These are phyloP conservation scores for Leishmania aethiopica DNA, from an alignment of 208 protist genomes.

Conservation along the genomic window DNA sequence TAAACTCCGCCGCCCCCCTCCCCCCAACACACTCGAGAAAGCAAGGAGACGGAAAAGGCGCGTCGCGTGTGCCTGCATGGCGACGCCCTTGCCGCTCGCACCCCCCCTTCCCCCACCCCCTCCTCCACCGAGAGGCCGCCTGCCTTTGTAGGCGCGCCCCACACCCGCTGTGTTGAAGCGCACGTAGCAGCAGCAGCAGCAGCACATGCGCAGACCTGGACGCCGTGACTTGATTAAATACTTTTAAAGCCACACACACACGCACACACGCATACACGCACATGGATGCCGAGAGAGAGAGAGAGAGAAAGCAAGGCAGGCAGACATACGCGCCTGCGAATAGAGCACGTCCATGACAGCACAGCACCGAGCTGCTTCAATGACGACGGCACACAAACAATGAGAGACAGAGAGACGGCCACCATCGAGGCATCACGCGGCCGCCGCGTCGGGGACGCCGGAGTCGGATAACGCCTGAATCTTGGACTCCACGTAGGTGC, in stretches of 20 bases:
- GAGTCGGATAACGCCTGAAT: slow-evolving; percentile 61
- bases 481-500: slow-evolving; percentile 93
- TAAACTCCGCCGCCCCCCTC: too few relatives aligned
- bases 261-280: not conserved
- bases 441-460: slow-evolving; percentile 12
- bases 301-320: not conserved
- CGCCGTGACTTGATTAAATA: not conserved
- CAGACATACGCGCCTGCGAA: not conserved
- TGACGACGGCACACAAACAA: not conserved
- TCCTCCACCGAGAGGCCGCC: not conserved
- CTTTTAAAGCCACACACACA: not conserved
- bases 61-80: not conserved
- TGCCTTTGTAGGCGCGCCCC: not conserved
- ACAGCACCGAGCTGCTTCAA: not conserved
- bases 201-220: not conserved
- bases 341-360: not conserved
- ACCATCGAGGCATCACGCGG: not conserved
- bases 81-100: not conserved
- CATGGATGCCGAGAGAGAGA: too few relatives aligned
- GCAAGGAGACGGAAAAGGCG: not conserved
- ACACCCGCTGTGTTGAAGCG: not conserved
- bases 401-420: not conserved
- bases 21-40: not conserved
- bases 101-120: not conserved
- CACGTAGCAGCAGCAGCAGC: not conserved